Evolutionary conservation across 192 early-diverging fungal species (phyloP).

Genomic region (Funneliformis mosseae): DNA sequence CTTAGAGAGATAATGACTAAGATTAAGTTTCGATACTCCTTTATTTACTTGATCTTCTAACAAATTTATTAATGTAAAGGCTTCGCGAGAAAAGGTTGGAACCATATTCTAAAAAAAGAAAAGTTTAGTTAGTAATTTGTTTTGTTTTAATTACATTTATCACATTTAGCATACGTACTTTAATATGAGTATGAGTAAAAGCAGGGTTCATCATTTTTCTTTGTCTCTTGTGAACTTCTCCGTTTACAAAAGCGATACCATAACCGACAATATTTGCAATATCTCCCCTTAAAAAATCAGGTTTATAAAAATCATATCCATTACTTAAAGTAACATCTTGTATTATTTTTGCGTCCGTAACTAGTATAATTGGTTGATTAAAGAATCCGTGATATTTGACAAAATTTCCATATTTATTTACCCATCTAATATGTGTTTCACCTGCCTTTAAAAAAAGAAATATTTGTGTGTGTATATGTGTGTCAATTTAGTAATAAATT

Average conservation of each 20-base stretch:
- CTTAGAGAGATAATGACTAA: constrained; percentile 40
- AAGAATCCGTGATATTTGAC: constrained; percentile 51
- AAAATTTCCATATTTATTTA: constrained; percentile 53
- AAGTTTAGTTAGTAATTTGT: too few relatives aligned
- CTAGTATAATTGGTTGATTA: constrained; percentile 38
- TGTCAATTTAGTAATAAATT: too few relatives aligned
- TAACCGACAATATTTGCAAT: constrained; percentile 45
- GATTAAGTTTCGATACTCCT: constrained; percentile 37
- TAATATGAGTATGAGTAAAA: constrained; percentile 49
- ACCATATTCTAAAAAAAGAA: constrained; percentile 7
- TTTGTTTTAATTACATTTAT: background rate
- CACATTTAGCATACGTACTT: constrained; percentile 39
- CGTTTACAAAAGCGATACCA: constrained; percentile 56
- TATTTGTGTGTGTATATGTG: too few relatives aligned
- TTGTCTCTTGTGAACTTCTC: constrained; percentile 50
- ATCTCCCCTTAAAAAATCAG: constrained; percentile 27
- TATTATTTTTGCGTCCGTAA: constrained; percentile 54
- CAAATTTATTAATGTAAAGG: constrained; percentile 39
- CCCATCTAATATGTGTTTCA: constrained; percentile 46
- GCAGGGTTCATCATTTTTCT: constrained; percentile 63
- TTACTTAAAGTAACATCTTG: constrained; percentile 49
- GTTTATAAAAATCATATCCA: constrained; percentile 51
- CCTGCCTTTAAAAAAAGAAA: too few relatives aligned
- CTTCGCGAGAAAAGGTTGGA: constrained; percentile 40
- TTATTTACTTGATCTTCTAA: constrained; percentile 34